Evolutionary conservation across 306 rosid species (phyloP).

Genomic region (Sophora flavescens): DNA sequence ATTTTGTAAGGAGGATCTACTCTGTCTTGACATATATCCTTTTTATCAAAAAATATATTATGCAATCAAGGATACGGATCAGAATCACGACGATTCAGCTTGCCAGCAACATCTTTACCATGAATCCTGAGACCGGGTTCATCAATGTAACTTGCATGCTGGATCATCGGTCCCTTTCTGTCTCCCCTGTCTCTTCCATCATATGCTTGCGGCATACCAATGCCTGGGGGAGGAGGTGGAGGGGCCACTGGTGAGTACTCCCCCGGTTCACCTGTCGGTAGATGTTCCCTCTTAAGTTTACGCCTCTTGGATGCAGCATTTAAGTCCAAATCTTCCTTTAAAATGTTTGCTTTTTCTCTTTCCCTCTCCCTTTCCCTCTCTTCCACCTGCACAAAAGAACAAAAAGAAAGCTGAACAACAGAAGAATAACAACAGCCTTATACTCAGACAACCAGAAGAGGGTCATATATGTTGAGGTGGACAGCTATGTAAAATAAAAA

Average conservation of each 20-base stretch:
- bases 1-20: too few species aligned
- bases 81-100: constrained; percentile 88
- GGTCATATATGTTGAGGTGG: background rate
- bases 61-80: constrained; percentile 85
- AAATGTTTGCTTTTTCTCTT: constrained; percentile 78
- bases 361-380: constrained; percentile 66
- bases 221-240: constrained; percentile 65
- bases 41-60: too few species aligned
- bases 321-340: constrained; percentile 84
- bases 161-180: constrained; percentile 77
- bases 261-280: constrained; percentile 78
- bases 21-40: too few species aligned
- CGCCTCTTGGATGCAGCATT: constrained; percentile 87
- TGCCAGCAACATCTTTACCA: constrained; percentile 79
- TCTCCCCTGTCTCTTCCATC: constrained; percentile 97
- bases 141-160: constrained; percentile 77
- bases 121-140: constrained; percentile 83
- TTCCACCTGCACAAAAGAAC: constrained; percentile 62
- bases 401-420: constrained; percentile 20
- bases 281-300: constrained; percentile 92
- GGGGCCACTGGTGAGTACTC: constrained; percentile 93
- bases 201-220: constrained; percentile 69
- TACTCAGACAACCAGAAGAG: constrained; percentile 14
- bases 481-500: background rate
- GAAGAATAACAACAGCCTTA: constrained; percentile 5